These are phyloP conservation scores for Pyronema omphalodes DNA, from an alignment of 495 filamentous ascomycete species.

Conservation along the genomic window DNA sequence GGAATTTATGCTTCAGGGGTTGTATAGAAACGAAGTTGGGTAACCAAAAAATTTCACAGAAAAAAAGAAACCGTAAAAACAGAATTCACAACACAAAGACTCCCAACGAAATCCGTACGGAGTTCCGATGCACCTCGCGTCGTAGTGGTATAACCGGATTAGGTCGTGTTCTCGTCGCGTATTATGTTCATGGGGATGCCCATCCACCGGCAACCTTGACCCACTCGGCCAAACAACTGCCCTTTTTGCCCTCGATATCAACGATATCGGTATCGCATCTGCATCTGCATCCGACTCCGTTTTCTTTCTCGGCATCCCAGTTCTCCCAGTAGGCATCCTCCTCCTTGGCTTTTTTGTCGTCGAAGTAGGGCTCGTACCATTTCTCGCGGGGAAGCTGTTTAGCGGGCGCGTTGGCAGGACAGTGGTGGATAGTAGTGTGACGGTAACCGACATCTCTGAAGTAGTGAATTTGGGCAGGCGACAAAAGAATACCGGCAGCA, in stretches of 20 bases:
- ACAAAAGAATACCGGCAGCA: conserved; percentile 72
- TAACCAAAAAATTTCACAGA: conserved; percentile 10
- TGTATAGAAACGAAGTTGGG: conserved; percentile 6
- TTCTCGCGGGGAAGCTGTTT: conserved; percentile 68
- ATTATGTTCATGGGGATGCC: conserved; percentile 40
- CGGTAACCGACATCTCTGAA: conserved; percentile 98
- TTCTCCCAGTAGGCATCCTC: conserved; percentile 96
- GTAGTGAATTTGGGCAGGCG: conserved; percentile 79
- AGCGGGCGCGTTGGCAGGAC: conserved; percentile 85
- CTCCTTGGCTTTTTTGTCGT: conserved; percentile 69
- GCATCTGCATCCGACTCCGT: conserved; percentile 92
- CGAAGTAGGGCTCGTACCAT: conserved; percentile 67
- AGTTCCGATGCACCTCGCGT: conserved; percentile 1
- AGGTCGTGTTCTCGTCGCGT: not conserved
- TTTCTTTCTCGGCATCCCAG: conserved; percentile 73
- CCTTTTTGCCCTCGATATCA: conserved; percentile 92
- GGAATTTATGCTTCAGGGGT: not conserved
- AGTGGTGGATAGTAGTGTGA: conserved; percentile 97
- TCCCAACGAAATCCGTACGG: conserved; percentile 15
- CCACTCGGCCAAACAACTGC: conserved; percentile 90
- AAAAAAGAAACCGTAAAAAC: conserved; percentile 20
- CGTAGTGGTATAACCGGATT: conserved; percentile 1
- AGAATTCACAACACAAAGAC: conserved; percentile 15
- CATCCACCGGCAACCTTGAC: conserved; percentile 94
- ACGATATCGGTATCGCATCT: conserved; percentile 96